Percentiles rank a stretch among this genome's conserved stretches.
These are phyloP conservation scores for Soucietia sequanensis DNA, from an alignment of 805 yeast species.

Conservation along the genomic window DNA sequence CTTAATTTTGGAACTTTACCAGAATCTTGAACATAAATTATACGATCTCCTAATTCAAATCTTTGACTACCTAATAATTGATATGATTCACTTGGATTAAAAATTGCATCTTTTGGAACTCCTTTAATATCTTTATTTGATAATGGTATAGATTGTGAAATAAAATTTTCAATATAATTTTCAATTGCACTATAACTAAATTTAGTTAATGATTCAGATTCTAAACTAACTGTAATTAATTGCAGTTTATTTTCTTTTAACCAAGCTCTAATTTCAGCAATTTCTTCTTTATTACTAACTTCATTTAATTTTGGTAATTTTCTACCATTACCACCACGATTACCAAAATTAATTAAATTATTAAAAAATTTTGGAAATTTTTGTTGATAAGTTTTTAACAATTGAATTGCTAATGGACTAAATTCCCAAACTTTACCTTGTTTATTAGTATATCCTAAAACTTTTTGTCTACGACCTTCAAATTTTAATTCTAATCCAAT, in stretches of 20 bases:
- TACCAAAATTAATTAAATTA: constrained; percentile 21
- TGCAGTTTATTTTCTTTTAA: constrained; percentile 47
- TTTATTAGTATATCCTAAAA: constrained; percentile 79
- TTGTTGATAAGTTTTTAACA: constrained; percentile 58
- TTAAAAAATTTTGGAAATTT: constrained; percentile 64
- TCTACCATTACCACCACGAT: constrained; percentile 11
- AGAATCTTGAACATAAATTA: constrained; percentile 75
- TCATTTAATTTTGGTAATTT: constrained; percentile 39
- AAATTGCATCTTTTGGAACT: constrained; percentile 80
- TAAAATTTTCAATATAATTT: constrained; percentile 46
- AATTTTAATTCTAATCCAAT: constrained; percentile 84
- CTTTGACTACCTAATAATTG: constrained; percentile 70
- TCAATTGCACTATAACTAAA: constrained; percentile 70
- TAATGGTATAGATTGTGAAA: constrained; percentile 43
- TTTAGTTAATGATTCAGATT: constrained; percentile 73
- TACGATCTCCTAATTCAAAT: constrained; percentile 87
- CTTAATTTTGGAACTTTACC: constrained; percentile 88
- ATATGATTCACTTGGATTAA: constrained; percentile 72
- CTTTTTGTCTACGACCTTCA: constrained; percentile 77
- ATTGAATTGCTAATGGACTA: constrained; percentile 67
- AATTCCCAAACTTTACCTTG: constrained; percentile 71
- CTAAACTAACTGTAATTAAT: constrained; percentile 66
- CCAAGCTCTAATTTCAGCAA: constrained; percentile 46
- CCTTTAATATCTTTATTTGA: constrained; percentile 63
- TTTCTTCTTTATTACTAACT: constrained; percentile 40